Evolutionary conservation across 805 yeast genomes (phyloP).

Genomic region (Sungouiozyma intestinalis): DNA sequence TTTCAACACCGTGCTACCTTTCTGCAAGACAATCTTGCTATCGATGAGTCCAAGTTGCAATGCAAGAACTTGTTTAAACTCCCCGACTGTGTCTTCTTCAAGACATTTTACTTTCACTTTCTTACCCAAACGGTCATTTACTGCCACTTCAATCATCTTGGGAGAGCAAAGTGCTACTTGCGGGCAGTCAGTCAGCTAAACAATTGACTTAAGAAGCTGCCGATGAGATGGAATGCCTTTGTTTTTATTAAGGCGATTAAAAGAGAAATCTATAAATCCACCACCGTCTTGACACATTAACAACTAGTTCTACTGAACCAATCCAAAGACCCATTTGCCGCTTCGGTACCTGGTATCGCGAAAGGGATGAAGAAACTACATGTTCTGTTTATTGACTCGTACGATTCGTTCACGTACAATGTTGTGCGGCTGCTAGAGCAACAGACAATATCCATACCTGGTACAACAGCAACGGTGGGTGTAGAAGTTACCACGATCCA

Average conservation of each 20-base stretch:
- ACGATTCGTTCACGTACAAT: conserved; percentile 90
- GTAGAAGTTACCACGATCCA: conserved; percentile 30
- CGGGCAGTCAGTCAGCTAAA: no score
- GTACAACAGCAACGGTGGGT: conserved; percentile 2
- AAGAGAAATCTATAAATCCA: no score
- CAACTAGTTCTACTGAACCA: no score
- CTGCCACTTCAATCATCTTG: conserved; percentile 58
- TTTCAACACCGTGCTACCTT: conserved; percentile 75
- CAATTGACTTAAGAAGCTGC: no score
- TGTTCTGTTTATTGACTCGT: conserved; percentile 59
- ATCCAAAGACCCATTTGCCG: no score
- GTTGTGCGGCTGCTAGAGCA: conserved; percentile 49
- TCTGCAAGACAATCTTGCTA: conserved; percentile 57
- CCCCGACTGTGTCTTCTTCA: conserved; percentile 77
- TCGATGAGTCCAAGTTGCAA: conserved; percentile 69
- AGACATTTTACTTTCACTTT: conserved; percentile 82
- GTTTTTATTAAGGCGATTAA: no score
- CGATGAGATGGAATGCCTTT: no score
- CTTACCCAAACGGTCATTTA: conserved; percentile 76
- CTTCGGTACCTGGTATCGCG: no score
- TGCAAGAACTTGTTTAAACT: conserved; percentile 74
- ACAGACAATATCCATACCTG: conserved; percentile 19
- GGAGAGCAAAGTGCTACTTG: no score
- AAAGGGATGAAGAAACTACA: conserved; percentile 13
- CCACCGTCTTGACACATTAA: no score